Evolutionary conservation across 805 yeast species (phyloP), one percentile per base, ranked within the genome.

Genomic region (Barnettozyma sucrosica): DNA sequence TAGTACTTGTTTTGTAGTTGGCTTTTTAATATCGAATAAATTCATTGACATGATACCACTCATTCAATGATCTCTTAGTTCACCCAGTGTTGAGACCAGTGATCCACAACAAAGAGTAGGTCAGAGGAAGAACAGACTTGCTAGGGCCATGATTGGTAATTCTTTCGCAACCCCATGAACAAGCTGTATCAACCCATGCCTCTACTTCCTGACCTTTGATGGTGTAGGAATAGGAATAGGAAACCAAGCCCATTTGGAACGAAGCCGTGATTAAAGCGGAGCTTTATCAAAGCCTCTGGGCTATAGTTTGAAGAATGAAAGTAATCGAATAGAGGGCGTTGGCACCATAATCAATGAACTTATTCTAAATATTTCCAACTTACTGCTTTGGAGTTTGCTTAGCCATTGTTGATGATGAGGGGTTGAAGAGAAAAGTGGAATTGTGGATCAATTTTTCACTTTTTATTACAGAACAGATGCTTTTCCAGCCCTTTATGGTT

Each of bases 361-460:
- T 46, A 46, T 46, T 46, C 49, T 36, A 23, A 8, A 13, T 14
- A 5, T 1, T 10, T n/a, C n/a, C 8, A 42, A 60, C 64, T 38
- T 56, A 60, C 64, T 60, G 62, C 56, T 59, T 59, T 58, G 64
- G 62, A 44, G 64, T 59, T 45, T 56, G 33, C 53, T 56, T 59
- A 51, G 64, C 63, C 62, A 57, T 58, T 56, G 33, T 53, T 46
- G 48, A 37, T 39, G 40, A 21, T 43, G 33, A 21, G 34, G 26
- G 28, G 24, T 4, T 30, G 11, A 33, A 33, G 16, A n/a, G 5
- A 34, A 47, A 18, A 16, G 16, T 4, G 3, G 21, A 13, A 34
- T 20, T 18, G 23, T 19, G 5, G 18, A 9, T n/a, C 24, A 48
- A 48, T 18, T 47, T 45, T 44, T 37, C 49, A 49, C 28, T 33